Conservation (phyloP, 495 filamentous ascomycete species). For the Penicillium roqueforti region DNA sequence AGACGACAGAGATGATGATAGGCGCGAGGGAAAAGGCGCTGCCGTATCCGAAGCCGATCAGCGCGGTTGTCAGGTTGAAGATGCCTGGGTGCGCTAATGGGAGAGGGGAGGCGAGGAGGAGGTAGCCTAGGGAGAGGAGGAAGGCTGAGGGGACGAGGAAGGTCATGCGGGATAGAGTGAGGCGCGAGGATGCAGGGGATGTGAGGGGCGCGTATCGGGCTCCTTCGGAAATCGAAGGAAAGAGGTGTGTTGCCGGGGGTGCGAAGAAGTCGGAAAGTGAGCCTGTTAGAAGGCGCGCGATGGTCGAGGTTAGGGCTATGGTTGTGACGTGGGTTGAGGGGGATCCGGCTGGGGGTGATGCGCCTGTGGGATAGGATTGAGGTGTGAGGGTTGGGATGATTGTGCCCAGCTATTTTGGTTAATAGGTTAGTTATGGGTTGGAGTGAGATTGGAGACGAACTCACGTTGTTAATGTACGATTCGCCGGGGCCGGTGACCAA, state of each 20-base stretch:
- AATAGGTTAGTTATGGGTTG: conserved; percentile 3
- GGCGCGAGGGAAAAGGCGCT: conserved; percentile 84
- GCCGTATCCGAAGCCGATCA: conserved; percentile 87
- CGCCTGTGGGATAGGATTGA: conserved; percentile 40
- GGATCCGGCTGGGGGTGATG: conserved; percentile 55
- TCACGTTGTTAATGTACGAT: conserved; percentile 89
- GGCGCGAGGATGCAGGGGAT: conserved; percentile 27
- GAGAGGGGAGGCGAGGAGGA: conserved; percentile 67
- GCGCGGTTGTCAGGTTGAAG: conserved; percentile 75
- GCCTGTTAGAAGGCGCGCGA: conserved; percentile 79
- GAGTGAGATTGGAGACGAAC: background rate
- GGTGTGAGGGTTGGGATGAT: conserved; percentile 83
- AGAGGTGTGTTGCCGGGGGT: conserved; percentile 50
- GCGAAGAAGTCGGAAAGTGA: conserved; percentile 84
- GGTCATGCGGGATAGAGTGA: conserved; percentile 67
- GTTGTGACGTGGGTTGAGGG: conserved; percentile 90
- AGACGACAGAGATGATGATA: conserved; percentile 89
- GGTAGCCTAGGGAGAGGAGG: conserved; percentile 70
- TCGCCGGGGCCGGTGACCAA: conserved; percentile 90
- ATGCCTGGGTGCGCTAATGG: conserved; percentile 61
- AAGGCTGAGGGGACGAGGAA: conserved; percentile 75
- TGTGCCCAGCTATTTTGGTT: conserved; percentile 62
- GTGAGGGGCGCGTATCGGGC: conserved; percentile 16
- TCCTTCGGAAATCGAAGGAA: conserved; percentile 33
- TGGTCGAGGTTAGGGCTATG: conserved; percentile 84